Evolutionary conservation across 2,329 filamentous ascomycete species (phyloP), one percentile per base, ranked within the genome.

Genomic region (Didymosphaeria variabile): DNA sequence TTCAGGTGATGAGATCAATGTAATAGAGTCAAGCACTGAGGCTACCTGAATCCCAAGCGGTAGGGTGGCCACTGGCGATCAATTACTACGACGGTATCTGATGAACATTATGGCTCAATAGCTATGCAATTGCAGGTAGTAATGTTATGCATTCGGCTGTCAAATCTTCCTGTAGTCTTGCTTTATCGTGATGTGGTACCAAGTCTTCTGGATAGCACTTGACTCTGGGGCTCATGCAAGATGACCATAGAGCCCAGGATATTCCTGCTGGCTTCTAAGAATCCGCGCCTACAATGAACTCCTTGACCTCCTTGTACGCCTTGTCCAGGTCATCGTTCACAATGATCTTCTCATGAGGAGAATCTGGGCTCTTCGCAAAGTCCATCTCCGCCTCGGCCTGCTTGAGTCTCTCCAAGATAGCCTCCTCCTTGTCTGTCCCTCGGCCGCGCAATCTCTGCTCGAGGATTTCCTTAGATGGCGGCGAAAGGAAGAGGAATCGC

Each of bases 1-100:
- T 88, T 88, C 85, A 90, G 72, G 86, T 97, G 94, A 97, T 97
- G 93, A 97, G 88, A 71, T 62, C 82, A 88, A 90, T 84, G 86
- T 90, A 88, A 94, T 94, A 97, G 94, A 97, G 93, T 97, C 93
- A 97, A 97, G 93, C 93, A 92, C 94, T 91, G 92, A 97, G 88
- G 87, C 69, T 68, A 69, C 75, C 74, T 73, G 76, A 77, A 77
- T 75, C 77, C 80, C 79, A 80, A 80, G 78, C 76, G 80, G 79
- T 79, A 79, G 74, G 74, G 73, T 71, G 72, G 75, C 72, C 72
- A 58, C 64, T 79, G 77, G 74, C 79, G 77, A 76, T 63, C 72
- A 64, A 71, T 81, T 76, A 77, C 79, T 80, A 81, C 78, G 73
- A 80, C 76, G 76, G 76, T 81, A 81, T 80, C 80, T 82, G 80